Evolutionary conservation across 2,329 filamentous ascomycete genomes (phyloP).

Genomic region (Dothideomycetidae sp.): DNA sequence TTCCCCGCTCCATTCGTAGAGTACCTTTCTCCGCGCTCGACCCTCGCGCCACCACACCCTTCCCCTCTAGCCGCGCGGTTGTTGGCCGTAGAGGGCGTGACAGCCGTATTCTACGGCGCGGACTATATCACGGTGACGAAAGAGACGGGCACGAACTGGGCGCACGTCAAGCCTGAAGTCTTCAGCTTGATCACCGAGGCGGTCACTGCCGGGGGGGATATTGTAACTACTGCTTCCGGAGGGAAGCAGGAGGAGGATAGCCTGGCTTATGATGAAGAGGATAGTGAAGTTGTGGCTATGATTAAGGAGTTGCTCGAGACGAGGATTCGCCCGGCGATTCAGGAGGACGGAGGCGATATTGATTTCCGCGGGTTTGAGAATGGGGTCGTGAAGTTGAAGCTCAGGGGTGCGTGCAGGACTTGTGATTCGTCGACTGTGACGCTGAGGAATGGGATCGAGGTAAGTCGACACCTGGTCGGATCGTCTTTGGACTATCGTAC

Average conservation of each 20-base stretch:
- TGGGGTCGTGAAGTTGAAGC: slow-evolving; percentile 55
- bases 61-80: slow-evolving; percentile 83
- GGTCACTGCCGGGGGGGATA: slow-evolving; percentile 65
- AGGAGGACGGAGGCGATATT: slow-evolving; percentile 95
- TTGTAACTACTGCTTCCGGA: slow-evolving; percentile 55
- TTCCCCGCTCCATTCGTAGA: slow-evolving; percentile 71
- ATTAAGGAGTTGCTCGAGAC: slow-evolving; percentile 97
- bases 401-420: slow-evolving; percentile 84
- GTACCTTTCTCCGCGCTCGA: slow-evolving; percentile 78
- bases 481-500: too few species aligned
- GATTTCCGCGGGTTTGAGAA: slow-evolving; percentile 75
- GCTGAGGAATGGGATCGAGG: slow-evolving; percentile 93
- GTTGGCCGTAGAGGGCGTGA: slow-evolving; percentile 89
- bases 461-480: too few species aligned
- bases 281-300: slow-evolving; percentile 91
- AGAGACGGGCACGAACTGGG: slow-evolving; percentile 75
- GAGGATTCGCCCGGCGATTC: slow-evolving; percentile 83
- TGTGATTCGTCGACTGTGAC: slow-evolving; percentile 97
- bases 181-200: slow-evolving; percentile 91
- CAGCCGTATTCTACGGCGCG: slow-evolving; percentile 79
- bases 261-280: slow-evolving; percentile 73
- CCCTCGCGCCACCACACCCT: slow-evolving; percentile 74
- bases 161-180: slow-evolving; percentile 85
- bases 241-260: slow-evolving; percentile 44
- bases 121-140: slow-evolving; percentile 98